Percentiles rank a stretch among this genome's conserved stretches.
These are phyloP conservation scores for Hypoxylon sp. DNA, from an alignment of 2,329 filamentous ascomycete species.

Conservation along the genomic window DNA sequence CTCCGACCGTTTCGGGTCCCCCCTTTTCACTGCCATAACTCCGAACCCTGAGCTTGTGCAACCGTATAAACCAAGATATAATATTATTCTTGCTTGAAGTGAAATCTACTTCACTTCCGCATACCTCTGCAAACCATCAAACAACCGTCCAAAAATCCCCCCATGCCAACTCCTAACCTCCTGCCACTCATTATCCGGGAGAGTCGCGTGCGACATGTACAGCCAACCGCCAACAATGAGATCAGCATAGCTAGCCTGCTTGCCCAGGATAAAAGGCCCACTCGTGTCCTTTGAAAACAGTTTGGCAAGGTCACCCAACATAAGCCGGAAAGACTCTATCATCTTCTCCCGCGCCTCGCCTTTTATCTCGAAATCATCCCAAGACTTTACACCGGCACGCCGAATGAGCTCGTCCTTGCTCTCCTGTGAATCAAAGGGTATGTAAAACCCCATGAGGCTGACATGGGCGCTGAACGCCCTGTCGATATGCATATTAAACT, in stretches of 20 bases:
- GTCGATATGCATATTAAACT: constrained; percentile 42
- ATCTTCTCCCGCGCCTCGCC: constrained; percentile 42
- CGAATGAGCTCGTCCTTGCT: constrained; percentile 62
- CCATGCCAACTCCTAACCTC: constrained; percentile 47
- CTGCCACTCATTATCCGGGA: constrained; percentile 43
- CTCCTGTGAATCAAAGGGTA: constrained; percentile 54
- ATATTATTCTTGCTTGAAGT: not conserved
- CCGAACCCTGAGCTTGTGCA: not conserved
- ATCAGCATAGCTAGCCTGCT: constrained; percentile 47
- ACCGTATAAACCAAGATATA: not conserved
- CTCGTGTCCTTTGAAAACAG: constrained; percentile 28
- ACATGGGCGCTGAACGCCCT: constrained; percentile 67
- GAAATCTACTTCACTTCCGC: not conserved
- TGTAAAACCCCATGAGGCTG: constrained; percentile 60
- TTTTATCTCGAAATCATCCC: constrained; percentile 55
- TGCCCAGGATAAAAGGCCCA: constrained; percentile 47
- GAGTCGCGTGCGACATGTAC: constrained; percentile 14
- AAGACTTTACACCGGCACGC: constrained; percentile 60
- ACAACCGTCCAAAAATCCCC: constrained; percentile 42
- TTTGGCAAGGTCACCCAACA: constrained; percentile 43
- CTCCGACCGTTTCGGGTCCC: not conserved
- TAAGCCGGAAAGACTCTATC: constrained; percentile 17
- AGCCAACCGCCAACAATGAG: constrained; percentile 50
- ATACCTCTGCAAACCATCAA: constrained; percentile 42
- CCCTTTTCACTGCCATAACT: not conserved